A percentile compares a stretch with the other conserved stretches of the same genome.
These are phyloP conservation scores for Globisporangium canariense DNA, from an alignment of 352 stramenopile genomes.

Conservation along the genomic window DNA sequence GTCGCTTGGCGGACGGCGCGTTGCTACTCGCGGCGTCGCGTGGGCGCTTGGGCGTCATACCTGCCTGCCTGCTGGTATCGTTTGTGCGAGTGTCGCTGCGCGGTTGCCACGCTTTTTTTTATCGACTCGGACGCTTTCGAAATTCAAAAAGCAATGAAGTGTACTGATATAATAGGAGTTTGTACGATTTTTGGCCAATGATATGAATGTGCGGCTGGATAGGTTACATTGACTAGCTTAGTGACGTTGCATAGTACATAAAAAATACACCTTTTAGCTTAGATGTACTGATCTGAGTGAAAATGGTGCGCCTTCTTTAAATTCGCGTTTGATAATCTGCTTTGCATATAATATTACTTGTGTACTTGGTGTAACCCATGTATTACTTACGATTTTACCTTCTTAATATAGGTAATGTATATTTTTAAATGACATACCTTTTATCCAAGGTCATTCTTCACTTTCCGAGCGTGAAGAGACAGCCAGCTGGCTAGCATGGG, in stretches of 20 bases:
- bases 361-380: neutral
- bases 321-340: neutral
- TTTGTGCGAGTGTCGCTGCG: neutral
- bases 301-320: too few relatives aligned
- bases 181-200: neutral
- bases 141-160: neutral
- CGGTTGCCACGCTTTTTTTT: conserved; percentile 1
- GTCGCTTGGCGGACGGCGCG: neutral
- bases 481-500: neutral
- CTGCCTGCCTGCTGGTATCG: neutral
- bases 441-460: neutral
- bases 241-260: too few relatives aligned
- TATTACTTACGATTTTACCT: neutral
- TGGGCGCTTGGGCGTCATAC: conserved; percentile 4
- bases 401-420: neutral
- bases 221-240: too few relatives aligned
- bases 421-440: neutral
- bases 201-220: too few relatives aligned
- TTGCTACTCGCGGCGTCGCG: neutral
- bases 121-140: neutral
- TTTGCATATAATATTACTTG: neutral
- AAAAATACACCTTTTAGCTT: too few relatives aligned
- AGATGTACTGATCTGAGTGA: too few relatives aligned
- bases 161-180: neutral
- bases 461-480: neutral